These are phyloP conservation scores for Pyrenophora teres DNA, from an alignment of 2,329 filamentous ascomycete species.

Conservation along the genomic window DNA sequence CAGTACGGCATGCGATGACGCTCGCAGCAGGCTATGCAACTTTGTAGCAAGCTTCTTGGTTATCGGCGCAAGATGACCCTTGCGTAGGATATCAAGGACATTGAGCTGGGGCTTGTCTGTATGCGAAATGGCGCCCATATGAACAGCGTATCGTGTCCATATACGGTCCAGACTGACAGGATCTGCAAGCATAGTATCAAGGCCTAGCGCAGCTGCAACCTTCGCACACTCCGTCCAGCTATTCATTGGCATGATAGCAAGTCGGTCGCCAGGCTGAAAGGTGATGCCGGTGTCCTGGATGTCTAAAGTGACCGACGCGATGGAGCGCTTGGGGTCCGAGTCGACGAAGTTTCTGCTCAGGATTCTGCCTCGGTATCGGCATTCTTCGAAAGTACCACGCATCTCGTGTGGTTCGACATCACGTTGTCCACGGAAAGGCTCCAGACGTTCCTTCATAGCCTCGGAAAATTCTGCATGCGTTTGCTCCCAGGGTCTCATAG, in stretches of 20 bases:
- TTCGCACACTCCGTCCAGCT: slow-evolving; percentile 61
- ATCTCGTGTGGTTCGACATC: slow-evolving; percentile 59
- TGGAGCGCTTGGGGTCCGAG: slow-evolving; percentile 52
- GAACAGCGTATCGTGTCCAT: slow-evolving; percentile 52
- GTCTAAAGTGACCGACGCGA: slow-evolving; percentile 58
- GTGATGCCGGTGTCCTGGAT: slow-evolving; percentile 60
- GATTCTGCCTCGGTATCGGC: slow-evolving; percentile 56
- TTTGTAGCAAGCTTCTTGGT: slow-evolving; percentile 32
- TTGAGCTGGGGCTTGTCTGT: slow-evolving; percentile 18
- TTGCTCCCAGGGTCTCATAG: slow-evolving; percentile 29
- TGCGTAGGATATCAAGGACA: slow-evolving; percentile 30
- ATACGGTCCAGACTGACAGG: slow-evolving; percentile 46
- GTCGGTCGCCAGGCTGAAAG: slow-evolving; percentile 58
- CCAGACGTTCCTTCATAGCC: slow-evolving; percentile 60
- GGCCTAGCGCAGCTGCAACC: slow-evolving; percentile 57
- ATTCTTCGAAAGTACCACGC: slow-evolving; percentile 61
- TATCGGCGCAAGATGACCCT: slow-evolving; percentile 31
- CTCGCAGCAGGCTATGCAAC: slow-evolving; percentile 28
- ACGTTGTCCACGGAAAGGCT: slow-evolving; percentile 55
- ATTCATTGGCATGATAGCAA: slow-evolving; percentile 62
- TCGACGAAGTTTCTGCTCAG: slow-evolving; percentile 55
- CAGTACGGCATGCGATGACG: slow-evolving; percentile 27
- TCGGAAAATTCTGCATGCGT: slow-evolving; percentile 53
- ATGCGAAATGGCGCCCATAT: slow-evolving; percentile 21
- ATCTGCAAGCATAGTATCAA: slow-evolving; percentile 55